Evolutionary conservation across 805 yeast genomes (phyloP), one percentile per base, ranked within the genome.

Genomic region (Wickerhamomyces chambardii): DNA sequence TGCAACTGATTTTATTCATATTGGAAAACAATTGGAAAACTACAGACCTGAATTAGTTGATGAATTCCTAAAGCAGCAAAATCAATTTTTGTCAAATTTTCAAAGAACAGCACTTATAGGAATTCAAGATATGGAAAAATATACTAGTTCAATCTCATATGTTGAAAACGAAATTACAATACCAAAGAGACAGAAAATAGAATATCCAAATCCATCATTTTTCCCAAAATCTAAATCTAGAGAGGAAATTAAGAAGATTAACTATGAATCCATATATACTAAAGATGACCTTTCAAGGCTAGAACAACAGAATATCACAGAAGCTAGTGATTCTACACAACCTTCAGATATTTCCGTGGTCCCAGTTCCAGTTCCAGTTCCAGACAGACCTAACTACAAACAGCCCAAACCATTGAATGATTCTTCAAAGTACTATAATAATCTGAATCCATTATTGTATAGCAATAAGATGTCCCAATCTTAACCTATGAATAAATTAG

Each of bases 151-250:
- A 2, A 32, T 47, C 1, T 10, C 19, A 1, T 21, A 32, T 7
- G 12, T 34, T 8, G 29, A 18, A 10, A 48, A 46, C 21, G 44
- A 41, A 2, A 6, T n/a, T 2, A 45, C 36, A 15, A 29, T 36
- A 4, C 50, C 50, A 17, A 44, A 45, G 31, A 47, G 45, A 33
- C 48, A 43, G 28, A 46, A 49, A 33, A 9, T 47, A 6, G 30
- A 22, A 6, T 24, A 24, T 24, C 6, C 12, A 5, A 24, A 31
- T 2, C 12, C 31, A 9, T 31, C 34, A 4, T 15, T 30, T 2
- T 33, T 46, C 12, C 51, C 53, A 11, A 32, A 21, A 7, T 29
- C 39, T 1, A 31, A 32, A 15, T n/a, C 42, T 9, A 38, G 51
- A 21, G 43, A 45, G 6, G 38, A 45, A 25, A 39, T 48, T 10